Percentiles rank a stretch among this genome's conserved stretches.
Conservation (phyloP, 2,329 filamentous ascomycete genomes). For the Paecilomyces formosus region DNA sequence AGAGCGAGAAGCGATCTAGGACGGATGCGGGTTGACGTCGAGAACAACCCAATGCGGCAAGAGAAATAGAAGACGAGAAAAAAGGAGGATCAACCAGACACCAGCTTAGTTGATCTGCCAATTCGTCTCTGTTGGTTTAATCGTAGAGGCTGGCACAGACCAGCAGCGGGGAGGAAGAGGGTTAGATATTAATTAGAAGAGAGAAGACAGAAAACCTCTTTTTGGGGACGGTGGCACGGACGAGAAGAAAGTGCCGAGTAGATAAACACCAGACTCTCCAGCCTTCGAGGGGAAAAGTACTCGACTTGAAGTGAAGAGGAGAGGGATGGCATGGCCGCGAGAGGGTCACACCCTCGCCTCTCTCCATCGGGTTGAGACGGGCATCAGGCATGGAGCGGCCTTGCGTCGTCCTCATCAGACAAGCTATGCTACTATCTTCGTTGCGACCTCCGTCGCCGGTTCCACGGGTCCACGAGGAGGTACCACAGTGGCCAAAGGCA, state of each 20-base stretch:
- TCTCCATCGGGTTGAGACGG: background rate
- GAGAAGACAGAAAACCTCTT: background rate
- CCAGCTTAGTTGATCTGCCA: background rate
- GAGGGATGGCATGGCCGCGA: background rate
- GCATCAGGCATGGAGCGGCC: conserved; percentile 5
- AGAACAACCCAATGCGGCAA: background rate
- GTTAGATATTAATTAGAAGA: background rate
- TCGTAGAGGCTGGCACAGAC: background rate
- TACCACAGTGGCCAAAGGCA: conserved; percentile 13
- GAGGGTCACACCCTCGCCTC: background rate
- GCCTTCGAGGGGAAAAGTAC: background rate
- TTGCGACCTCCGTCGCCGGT: conserved; percentile 11
- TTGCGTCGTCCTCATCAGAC: background rate
- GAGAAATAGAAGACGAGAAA: background rate
- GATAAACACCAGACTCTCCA: background rate
- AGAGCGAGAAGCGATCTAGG: background rate
- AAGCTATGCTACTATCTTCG: conserved; percentile 9
- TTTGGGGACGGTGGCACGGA: background rate
- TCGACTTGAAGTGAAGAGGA: background rate
- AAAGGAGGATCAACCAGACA: background rate
- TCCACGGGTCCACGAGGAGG: conserved; percentile 15
- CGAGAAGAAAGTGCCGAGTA: background rate
- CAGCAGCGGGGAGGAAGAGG: background rate
- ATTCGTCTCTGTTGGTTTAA: background rate
- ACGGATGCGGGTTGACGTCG: background rate